phyloP scores from a whole-genome alignment of 1,284 basidiomycete genomes.

The Ustilago tritici region DNA sequence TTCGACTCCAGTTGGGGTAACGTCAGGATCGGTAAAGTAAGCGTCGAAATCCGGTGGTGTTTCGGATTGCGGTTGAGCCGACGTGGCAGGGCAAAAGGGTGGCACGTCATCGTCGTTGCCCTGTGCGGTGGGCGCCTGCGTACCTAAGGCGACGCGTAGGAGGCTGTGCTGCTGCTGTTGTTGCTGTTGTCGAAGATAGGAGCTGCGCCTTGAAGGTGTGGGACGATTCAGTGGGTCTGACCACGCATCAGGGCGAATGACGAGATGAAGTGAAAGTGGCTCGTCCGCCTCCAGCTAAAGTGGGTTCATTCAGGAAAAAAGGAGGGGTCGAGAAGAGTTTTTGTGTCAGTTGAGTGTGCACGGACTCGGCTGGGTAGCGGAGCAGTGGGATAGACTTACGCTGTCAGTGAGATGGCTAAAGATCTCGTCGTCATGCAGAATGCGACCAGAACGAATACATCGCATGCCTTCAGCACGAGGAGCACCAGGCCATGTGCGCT shows the following conservation, averaged over 20 bases:
- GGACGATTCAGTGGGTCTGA: constrained; percentile 51
- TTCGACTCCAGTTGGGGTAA: not conserved
- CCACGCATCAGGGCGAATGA: constrained; percentile 66
- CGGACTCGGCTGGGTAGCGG: not conserved
- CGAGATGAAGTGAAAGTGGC: constrained; percentile 58
- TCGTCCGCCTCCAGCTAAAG: constrained; percentile 37
- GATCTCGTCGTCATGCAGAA: constrained; percentile 45
- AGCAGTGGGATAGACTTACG: constrained; percentile 18
- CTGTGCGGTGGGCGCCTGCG: constrained; percentile 6
- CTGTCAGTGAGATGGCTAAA: constrained; percentile 29
- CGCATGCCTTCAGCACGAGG: constrained; percentile 59
- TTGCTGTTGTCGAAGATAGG: constrained; percentile 41
- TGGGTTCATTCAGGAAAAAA: constrained; percentile 4
- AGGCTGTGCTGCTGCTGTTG: constrained; percentile 28
- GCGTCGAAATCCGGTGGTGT: constrained; percentile 22
- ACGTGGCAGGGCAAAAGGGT: constrained; percentile 11
- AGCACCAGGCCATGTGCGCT: constrained; percentile 49
- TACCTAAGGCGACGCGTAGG: constrained; percentile 21
- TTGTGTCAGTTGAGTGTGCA: not conserved
- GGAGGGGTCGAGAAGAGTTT: not conserved
- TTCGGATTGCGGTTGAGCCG: not conserved
- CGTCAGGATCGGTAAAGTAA: constrained; percentile 28
- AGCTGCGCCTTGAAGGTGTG: constrained; percentile 46
- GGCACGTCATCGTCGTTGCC: constrained; percentile 14
- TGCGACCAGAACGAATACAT: constrained; percentile 56